Evolutionary conservation across 306 rosid species (phyloP).

Genomic region (Trifolium repens): DNA sequence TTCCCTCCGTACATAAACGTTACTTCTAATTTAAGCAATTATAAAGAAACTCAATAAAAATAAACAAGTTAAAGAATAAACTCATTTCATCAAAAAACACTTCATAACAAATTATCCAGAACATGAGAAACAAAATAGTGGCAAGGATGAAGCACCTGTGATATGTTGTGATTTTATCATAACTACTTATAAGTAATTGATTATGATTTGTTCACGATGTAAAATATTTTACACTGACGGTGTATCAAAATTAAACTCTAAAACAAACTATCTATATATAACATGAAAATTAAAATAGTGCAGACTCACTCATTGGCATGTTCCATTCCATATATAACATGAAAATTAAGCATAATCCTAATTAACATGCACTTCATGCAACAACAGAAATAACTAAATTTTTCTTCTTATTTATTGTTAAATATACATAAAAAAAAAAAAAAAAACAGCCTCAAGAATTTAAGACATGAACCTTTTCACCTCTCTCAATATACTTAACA

Average conservation of each 20-base stretch:
- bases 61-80: neutral
- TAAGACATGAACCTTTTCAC: constrained; percentile 81
- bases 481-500: constrained; percentile 96
- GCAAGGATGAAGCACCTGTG: neutral
- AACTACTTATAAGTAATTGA: too few relatives aligned
- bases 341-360: neutral
- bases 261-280: too few relatives aligned
- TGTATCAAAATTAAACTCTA: too few relatives aligned
- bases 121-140: constrained; percentile 6
- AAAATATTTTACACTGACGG: too few relatives aligned
- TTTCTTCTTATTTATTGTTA: neutral
- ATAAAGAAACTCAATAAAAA: too few relatives aligned
- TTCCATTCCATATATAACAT: too few relatives aligned
- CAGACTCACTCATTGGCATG: neutral
- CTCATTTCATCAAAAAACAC: neutral
- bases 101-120: neutral
- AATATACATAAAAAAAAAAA: neutral
- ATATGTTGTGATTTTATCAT: too few relatives aligned
- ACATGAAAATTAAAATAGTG: too few relatives aligned
- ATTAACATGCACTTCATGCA: neutral
- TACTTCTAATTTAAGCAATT: too few relatives aligned
- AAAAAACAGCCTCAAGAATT: neutral
- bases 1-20: neutral
- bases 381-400: neutral
- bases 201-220: too few relatives aligned